A percentile compares a stretch with the other conserved stretches of the same genome.
Evolutionary conservation across 345 rosid genomes (phyloP).

Genomic region (Geranium rotundifolium): DNA sequence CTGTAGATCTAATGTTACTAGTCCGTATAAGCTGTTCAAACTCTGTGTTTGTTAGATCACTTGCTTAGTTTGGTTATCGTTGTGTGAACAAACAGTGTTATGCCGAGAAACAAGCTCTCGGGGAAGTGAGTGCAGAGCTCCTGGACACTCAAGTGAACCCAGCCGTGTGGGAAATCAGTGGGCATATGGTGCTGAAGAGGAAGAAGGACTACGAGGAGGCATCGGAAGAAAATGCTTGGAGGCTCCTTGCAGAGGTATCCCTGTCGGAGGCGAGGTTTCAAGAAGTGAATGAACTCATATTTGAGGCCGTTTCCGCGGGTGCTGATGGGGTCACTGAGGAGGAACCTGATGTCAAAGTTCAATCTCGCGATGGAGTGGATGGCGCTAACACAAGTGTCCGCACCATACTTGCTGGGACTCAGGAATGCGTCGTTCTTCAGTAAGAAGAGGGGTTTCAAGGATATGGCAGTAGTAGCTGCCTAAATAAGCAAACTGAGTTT

Average conservation of each 20-base stretch:
- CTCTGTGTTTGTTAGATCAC: neutral
- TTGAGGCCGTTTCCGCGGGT: conserved; percentile 38
- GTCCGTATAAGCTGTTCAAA: neutral
- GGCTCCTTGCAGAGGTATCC: conserved; percentile 82
- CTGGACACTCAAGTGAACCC: conserved; percentile 96
- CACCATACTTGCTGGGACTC: conserved; percentile 36
- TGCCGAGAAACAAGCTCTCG: conserved; percentile 94
- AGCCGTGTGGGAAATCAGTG: conserved; percentile 97
- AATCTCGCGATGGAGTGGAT: conserved; percentile 13
- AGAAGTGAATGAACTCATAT: conserved; percentile 59
- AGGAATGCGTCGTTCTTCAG: conserved; percentile 69
- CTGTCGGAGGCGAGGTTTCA: conserved; percentile 73
- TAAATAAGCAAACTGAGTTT: neutral
- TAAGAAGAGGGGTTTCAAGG: conserved; percentile 17
- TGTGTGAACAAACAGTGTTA: conserved; percentile 47
- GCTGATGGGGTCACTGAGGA: conserved; percentile 13
- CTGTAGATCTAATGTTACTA: neutral
- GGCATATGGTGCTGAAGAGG: conserved; percentile 94
- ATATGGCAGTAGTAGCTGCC: conserved; percentile 1
- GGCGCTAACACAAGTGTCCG: conserved; percentile 27
- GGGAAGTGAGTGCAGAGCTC: conserved; percentile 68
- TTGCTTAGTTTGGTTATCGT: neutral
- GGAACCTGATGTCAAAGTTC: conserved; percentile 15
- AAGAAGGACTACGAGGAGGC: conserved; percentile 84
- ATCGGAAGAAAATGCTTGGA: conserved; percentile 81